Conservation (phyloP, 768 basidiomycete genomes). For the Neoboletus magnificus region DNA sequence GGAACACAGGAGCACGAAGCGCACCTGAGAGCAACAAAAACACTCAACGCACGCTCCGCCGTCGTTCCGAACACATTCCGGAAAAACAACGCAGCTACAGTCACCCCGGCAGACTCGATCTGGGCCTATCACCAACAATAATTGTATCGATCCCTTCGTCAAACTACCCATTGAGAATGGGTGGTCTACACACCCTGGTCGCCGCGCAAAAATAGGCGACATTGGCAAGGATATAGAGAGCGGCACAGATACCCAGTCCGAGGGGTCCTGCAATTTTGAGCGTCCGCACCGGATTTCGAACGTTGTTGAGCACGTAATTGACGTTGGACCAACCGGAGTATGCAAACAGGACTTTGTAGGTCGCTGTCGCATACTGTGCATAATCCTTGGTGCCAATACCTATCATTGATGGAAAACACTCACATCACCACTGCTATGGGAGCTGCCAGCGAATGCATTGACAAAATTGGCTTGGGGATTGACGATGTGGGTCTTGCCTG, state of each 20-base stretch:
- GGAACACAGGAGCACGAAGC: neutral
- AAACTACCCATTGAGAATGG: neutral
- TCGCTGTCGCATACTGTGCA: constrained; percentile 56
- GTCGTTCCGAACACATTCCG: constrained; percentile 51
- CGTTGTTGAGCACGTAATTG: constrained; percentile 45
- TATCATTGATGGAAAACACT: neutral
- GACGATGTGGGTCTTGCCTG: constrained; percentile 51
- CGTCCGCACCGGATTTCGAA: constrained; percentile 55
- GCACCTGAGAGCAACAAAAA: constrained; percentile 55
- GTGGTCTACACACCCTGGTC: constrained; percentile 10
- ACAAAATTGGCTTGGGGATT: constrained; percentile 59
- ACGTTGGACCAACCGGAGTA: constrained; percentile 54
- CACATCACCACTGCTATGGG: constrained; percentile 48
- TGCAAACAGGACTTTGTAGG: constrained; percentile 52
- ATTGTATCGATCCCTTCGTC: neutral
- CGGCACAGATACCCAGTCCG: constrained; percentile 49
- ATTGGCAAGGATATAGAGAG: constrained; percentile 54
- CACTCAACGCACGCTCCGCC: constrained; percentile 51
- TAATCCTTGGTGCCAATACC: neutral
- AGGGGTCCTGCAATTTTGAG: constrained; percentile 61
- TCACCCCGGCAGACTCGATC: constrained; percentile 47
- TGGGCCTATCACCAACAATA: constrained; percentile 31
- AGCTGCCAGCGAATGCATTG: constrained; percentile 55
- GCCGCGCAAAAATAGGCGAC: constrained; percentile 51
- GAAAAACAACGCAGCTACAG: constrained; percentile 60